Percentiles rank a stretch among this genome's conserved stretches.
Conservation (phyloP, 2,329 filamentous ascomycete genomes). For the Fusarium newnesense region DNA sequence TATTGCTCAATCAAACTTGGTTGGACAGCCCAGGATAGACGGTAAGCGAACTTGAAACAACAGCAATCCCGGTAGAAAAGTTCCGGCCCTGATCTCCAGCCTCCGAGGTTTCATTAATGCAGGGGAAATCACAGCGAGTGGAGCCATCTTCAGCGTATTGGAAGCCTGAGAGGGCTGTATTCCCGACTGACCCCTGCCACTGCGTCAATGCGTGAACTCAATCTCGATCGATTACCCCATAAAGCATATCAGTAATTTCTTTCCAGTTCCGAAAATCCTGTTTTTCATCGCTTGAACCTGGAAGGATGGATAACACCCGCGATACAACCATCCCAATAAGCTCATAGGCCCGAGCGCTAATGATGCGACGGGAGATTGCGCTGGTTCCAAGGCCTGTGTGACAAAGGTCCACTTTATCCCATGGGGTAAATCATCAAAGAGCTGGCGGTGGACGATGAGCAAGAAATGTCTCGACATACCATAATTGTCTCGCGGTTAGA, state of each 20-base stretch:
- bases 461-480: not conserved
- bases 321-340: conserved; percentile 10
- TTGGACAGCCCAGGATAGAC: not conserved
- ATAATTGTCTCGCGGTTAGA: not conserved
- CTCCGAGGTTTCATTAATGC: conserved; percentile 15
- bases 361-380: conserved; percentile 3
- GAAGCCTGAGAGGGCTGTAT: not conserved
- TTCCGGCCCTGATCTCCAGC: conserved; percentile 1
- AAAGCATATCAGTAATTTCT: conserved; percentile 9
- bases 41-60: conserved; percentile 18
- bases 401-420: conserved; percentile 9
- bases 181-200: not conserved
- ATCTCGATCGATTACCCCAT: conserved; percentile 19
- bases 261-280: not conserved
- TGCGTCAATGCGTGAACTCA: conserved; percentile 16
- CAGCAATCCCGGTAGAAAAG: not conserved
- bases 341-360: not conserved
- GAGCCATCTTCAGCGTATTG: not conserved
- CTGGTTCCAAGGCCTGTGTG: conserved; percentile 3
- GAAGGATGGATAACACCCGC: not conserved
- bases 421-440: not conserved
- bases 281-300: not conserved
- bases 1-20: not conserved
- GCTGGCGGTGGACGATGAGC: not conserved
- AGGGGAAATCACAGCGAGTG: conserved; percentile 11